Conservation (phyloP, 495 filamentous ascomycete genomes). For the Tuber brumale region DNA sequence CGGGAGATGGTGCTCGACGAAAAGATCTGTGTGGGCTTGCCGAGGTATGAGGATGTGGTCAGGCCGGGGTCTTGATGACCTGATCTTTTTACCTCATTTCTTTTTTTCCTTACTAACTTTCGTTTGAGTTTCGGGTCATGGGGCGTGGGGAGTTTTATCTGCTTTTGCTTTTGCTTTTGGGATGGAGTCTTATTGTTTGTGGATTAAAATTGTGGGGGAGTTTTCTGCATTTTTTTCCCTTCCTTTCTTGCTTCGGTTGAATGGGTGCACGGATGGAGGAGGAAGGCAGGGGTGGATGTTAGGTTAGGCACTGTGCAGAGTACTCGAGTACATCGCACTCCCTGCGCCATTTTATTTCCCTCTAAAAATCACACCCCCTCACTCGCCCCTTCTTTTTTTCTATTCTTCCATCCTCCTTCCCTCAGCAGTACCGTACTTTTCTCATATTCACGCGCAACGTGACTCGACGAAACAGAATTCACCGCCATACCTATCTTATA, state of each 20-base stretch:
- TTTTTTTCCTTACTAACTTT: neutral
- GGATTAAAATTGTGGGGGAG: neutral
- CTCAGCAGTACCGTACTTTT: neutral
- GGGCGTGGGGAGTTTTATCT: neutral
- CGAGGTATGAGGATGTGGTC: constrained; percentile 19
- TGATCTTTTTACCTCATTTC: neutral
- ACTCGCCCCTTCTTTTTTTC: neutral
- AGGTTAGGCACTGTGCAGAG: neutral
- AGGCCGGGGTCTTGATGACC: neutral
- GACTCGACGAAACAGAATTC: neutral
- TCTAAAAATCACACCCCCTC: neutral
- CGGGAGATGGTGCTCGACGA: constrained; percentile 35
- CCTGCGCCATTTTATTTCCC: neutral
- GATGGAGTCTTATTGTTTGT: constrained; percentile 3
- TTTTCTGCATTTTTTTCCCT: constrained; percentile 11
- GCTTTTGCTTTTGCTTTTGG: neutral
- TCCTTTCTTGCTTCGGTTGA: neutral
- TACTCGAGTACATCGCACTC: too few relatives aligned
- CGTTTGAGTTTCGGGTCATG: neutral
- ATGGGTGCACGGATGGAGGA: neutral
- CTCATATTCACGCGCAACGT: neutral
- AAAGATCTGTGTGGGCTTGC: neutral
- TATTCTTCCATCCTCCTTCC: neutral
- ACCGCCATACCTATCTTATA: constrained; percentile 1
- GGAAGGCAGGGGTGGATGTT: neutral